phyloP scores from a whole-genome alignment of 1,139 yeast genomes.

The Taphrina communis region DNA sequence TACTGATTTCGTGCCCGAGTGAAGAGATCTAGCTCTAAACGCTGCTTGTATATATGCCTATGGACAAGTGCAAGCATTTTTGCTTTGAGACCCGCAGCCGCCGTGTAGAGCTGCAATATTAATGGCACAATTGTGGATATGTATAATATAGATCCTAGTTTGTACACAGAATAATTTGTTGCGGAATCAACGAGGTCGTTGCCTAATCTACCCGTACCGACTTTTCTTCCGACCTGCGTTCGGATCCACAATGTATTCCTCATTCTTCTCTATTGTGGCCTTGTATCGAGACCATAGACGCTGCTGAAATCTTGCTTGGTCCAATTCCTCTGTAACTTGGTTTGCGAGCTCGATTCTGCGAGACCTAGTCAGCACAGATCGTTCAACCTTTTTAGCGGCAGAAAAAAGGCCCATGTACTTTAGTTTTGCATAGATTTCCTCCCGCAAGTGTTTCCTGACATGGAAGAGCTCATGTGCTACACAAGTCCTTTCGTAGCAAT shows the following conservation, averaged over 20 bases:
- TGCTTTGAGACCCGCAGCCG: too few relatives aligned
- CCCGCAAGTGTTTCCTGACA: constrained; percentile 35
- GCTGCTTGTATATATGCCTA: too few relatives aligned
- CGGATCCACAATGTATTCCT: constrained; percentile 68
- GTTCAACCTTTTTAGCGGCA: constrained; percentile 26
- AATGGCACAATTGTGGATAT: too few relatives aligned
- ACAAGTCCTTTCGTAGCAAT: constrained; percentile 31
- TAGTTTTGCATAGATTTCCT: constrained; percentile 21
- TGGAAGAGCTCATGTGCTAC: constrained; percentile 36
- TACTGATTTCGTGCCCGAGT: too few relatives aligned
- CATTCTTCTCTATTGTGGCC: constrained; percentile 73
- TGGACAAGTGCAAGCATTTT: too few relatives aligned
- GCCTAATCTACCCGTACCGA: not conserved
- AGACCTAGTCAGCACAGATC: constrained; percentile 12
- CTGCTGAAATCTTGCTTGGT: constrained; percentile 15
- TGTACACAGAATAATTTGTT: too few relatives aligned
- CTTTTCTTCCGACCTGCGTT: constrained; percentile 15
- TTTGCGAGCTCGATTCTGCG: constrained; percentile 31
- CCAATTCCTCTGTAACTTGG: constrained; percentile 29
- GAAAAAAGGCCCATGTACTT: constrained; percentile 22
- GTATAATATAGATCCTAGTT: too few relatives aligned
- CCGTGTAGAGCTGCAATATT: too few relatives aligned
- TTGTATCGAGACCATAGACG: constrained; percentile 51
- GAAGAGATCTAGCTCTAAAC: too few relatives aligned
- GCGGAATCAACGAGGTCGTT: too few relatives aligned